Evolutionary conservation across 352 stramenopile species (phyloP), one percentile per base, ranked within the genome.

Genomic region (Phytophthora palmivora): DNA sequence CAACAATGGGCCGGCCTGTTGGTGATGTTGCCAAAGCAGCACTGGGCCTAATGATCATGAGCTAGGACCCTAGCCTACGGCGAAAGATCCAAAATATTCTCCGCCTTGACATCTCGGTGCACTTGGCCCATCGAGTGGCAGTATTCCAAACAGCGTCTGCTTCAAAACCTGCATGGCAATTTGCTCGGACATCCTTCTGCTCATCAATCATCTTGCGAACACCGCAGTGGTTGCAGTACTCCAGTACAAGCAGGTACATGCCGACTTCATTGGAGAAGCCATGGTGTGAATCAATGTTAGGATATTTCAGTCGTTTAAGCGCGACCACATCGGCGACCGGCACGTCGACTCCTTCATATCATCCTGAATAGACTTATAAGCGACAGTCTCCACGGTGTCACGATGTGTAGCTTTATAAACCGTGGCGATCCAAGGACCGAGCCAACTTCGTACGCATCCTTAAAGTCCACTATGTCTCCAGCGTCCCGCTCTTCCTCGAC

Each of bases 91-190:
- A 97, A 39, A 0, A 97, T 58, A 63, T 97, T 97, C 63, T 97
- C 89, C 0, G 89, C 72, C 65, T 93, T 93, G 45, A 93, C 54
- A 39, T 93, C 84, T 26, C 82, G 79, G 52, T 99, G 96, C 12
- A 98, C 94, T 49, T 98, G 93, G 1, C 91, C 78, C 65, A 90
- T 82, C 1, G 63, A 62, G 70, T 98, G 92, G 65, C 87, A 97
- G 67, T 97, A 96, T 37, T 83, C 71, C 2, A 98, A 58, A 69
- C 15, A 92, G 72, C 1, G 94, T 74, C 61, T 96, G 80, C 9
- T 84, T 88, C 36, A 98, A 87, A 32, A 91, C 78, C 12, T 63
- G 42, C 39, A 88, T 85, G 7, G 89, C 85, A 11, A 89, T 50
- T 3, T 70, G 51, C 52, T 97, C 92, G 1, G 50, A 97, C 70